These are phyloP conservation scores for Ceratonia siliqua DNA, from an alignment of 306 rosid genomes.

Conservation along the genomic window DNA sequence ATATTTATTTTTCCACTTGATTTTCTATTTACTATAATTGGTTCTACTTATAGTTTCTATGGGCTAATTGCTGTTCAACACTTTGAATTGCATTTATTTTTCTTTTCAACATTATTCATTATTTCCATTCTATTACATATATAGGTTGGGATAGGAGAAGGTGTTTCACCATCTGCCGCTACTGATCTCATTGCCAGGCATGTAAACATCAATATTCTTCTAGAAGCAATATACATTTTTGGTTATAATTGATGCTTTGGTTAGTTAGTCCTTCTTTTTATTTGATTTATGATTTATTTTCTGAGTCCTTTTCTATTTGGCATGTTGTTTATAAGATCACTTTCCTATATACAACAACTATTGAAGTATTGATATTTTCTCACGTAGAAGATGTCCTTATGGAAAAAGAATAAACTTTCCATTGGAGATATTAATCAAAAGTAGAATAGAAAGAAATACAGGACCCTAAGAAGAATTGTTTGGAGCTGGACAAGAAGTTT, in stretches of 20 bases:
- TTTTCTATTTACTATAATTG: constrained; percentile 19
- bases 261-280: constrained; percentile 3
- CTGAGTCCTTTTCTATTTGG: constrained; percentile 19
- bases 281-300: constrained; percentile 14
- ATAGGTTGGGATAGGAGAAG: constrained; percentile 99
- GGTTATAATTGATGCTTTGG: constrained; percentile 18
- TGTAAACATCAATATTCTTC: constrained; percentile 46
- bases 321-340: constrained; percentile 2
- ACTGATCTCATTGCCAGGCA: constrained; percentile 99
- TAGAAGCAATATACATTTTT: constrained; percentile 9
- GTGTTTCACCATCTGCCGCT: constrained; percentile 99
- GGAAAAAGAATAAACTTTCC: not conserved
- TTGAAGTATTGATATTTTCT: not conserved
- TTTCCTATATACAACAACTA: not conserved
- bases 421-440: not conserved
- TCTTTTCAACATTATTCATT: constrained; percentile 29
- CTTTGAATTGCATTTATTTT: constrained; percentile 13
- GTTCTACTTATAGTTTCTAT: not conserved
- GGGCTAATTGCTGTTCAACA: not conserved
- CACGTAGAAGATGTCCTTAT: not conserved
- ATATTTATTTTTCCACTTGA: not conserved
- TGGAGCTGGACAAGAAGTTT: constrained; percentile 26
- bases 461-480: constrained; percentile 4
- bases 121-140: constrained; percentile 32
- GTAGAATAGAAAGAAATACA: constrained; percentile 18